Evolutionary conservation across 768 basidiomycete genomes (phyloP).

Genomic region (Panus rudis): DNA sequence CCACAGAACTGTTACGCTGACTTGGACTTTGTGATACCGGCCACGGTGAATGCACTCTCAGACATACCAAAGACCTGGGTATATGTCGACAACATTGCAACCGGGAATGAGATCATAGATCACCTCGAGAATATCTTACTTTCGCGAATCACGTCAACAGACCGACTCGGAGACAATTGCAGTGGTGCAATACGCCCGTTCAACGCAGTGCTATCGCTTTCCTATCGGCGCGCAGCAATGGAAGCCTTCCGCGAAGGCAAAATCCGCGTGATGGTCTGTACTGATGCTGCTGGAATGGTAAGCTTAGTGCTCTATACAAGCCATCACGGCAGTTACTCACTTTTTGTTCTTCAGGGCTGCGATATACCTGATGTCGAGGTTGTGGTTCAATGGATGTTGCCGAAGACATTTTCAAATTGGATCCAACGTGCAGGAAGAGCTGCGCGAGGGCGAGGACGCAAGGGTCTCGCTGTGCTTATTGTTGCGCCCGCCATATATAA

Average conservation of each 20-base stretch:
- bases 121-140: conserved; percentile 17
- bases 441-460: conserved; percentile 3
- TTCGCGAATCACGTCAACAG: too few species aligned
- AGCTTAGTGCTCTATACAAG: too few species aligned
- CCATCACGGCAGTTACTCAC: too few species aligned
- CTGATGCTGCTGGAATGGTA: conserved; percentile 27
- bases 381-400: conserved; percentile 18
- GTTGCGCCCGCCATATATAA: conserved; percentile 9
- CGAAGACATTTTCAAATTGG: conserved; percentile 12
- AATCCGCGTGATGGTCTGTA: conserved; percentile 26
- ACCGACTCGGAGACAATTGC: too few species aligned
- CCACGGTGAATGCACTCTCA: background rate
- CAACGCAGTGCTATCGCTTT: conserved; percentile 16
- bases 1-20: conserved; percentile 26
- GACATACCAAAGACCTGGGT: conserved; percentile 24
- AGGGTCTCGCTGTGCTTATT: conserved; percentile 14
- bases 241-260: conserved; percentile 17
- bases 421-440: conserved; percentile 16
- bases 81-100: conserved; percentile 23
- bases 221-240: conserved; percentile 21
- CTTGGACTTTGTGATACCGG: conserved; percentile 26
- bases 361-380: conserved; percentile 16
- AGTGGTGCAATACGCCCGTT: conserved; percentile 23
- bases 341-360: too few species aligned
- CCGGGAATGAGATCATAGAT: conserved; percentile 19